Evolutionary conservation across 805 yeast species (phyloP), one percentile per base, ranked within the genome.

Genomic region (Teunomyces barrocoloradensis): DNA sequence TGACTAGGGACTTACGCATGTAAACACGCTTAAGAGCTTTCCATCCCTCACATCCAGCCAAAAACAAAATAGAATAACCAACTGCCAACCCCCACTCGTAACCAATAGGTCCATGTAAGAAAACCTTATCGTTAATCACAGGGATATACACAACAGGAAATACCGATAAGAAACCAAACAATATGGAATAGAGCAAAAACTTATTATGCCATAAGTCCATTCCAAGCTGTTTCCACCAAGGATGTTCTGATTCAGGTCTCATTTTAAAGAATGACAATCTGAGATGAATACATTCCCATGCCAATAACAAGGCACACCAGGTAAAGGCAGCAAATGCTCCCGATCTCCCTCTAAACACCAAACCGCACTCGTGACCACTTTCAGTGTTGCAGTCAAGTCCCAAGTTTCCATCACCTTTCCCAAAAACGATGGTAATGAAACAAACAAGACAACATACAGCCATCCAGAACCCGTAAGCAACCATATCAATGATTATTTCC

Each of bases 121-220:
- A 69, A 7, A 69, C 74, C 54, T 68, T 68, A 46, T 59, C 55
- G 53, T 69, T 69, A 49, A 69, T 69, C 23, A 69, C 75, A 4
- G 74, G 74, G 33, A 69, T 69, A 55, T 69, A 69, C 12, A 69
- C 63, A 17, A 68, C 73, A 5, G 75, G 74, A 62, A 69, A 69
- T 25, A 68, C 73, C 17, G 69, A 53, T 4, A 67, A 51, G 43
- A 64, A 55, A 2, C 73, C 75, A 5, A 66, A 69, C 41, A 69
- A 12, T 11, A 69, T 61, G 0, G 74, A 68, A 69, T 69, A 69
- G 50, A 69, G 65, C 53, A 69, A 61, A 44, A 69, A 67, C 49
- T 64, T 63, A 53, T 69, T 69, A 12, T 51, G 58, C 69, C 71
- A 67, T 17, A 69, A 56, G 48, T 69, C 73, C 36, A 55, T 55